phyloP scores from a whole-genome alignment of 768 basidiomycete genomes.

The Agaricus blazei region DNA sequence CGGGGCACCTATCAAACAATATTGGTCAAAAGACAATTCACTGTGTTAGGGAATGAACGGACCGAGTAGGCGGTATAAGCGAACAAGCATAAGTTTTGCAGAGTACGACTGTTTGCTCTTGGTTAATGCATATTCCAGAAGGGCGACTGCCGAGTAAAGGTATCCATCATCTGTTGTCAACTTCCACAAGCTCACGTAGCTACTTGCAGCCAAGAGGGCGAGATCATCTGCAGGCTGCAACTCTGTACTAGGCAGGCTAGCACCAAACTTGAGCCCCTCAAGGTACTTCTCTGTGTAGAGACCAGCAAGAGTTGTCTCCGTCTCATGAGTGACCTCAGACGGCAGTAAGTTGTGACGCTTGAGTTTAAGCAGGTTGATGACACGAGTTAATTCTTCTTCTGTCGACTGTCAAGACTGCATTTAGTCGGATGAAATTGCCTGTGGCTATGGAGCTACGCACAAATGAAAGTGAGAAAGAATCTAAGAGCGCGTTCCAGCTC shows the following conservation, averaged over 20 bases:
- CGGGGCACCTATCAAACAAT: conserved; percentile 54
- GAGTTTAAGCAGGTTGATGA: conserved; percentile 75
- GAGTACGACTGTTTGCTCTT: conserved; percentile 80
- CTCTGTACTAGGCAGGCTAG: conserved; percentile 64
- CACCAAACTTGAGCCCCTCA: conserved; percentile 61
- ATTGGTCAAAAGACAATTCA: not conserved
- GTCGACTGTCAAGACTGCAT: conserved; percentile 34
- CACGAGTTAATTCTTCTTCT: conserved; percentile 49
- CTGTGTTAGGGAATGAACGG: conserved; percentile 13
- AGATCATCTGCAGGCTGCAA: conserved; percentile 88
- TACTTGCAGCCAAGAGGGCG: conserved; percentile 66
- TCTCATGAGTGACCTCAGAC: conserved; percentile 48
- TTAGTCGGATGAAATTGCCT: not conserved
- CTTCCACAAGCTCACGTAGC: conserved; percentile 60
- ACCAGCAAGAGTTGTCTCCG: conserved; percentile 47
- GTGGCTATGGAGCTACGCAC: conserved; percentile 29
- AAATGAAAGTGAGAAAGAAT: conserved; percentile 39
- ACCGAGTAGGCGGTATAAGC: conserved; percentile 83
- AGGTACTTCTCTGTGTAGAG: conserved; percentile 60
- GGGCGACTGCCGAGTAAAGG: conserved; percentile 56
- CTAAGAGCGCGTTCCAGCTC: conserved; percentile 52
- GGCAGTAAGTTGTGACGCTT: conserved; percentile 52
- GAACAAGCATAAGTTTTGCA: conserved; percentile 69
- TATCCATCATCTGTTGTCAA: conserved; percentile 48
- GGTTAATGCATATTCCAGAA: conserved; percentile 68